Evolutionary conservation across 352 stramenopile species (phyloP).

Genomic region (Thalassiosira livingstoniorum): DNA sequence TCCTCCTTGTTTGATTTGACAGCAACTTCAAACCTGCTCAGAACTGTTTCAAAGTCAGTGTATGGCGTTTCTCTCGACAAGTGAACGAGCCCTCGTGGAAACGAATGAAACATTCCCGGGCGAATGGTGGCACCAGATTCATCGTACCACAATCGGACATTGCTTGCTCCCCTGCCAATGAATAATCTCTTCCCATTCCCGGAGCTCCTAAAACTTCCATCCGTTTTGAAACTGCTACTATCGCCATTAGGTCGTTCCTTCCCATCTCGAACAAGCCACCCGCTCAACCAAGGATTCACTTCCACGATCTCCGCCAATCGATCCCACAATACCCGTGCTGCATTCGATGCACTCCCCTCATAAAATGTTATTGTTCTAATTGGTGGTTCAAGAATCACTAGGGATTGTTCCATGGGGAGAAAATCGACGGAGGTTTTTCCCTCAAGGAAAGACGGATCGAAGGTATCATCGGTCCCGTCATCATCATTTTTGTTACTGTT

Average conservation of each 20-base stretch:
- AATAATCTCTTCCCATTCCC: too few species aligned
- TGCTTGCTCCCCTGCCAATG: slow-evolving; percentile 4
- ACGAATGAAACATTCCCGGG: slow-evolving; percentile 30
- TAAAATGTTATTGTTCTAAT: slow-evolving; percentile 74
- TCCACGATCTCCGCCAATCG: slow-evolving; percentile 45
- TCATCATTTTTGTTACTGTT: slow-evolving; percentile 14
- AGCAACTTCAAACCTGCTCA: slow-evolving; percentile 21
- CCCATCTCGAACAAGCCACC: slow-evolving; percentile 50
- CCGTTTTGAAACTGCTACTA: too few species aligned
- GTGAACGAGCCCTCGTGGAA: slow-evolving; percentile 19
- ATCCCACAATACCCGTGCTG: slow-evolving; percentile 28
- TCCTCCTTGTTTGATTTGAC: slow-evolving; percentile 55
- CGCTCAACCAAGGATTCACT: slow-evolving; percentile 74
- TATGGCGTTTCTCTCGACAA: slow-evolving; percentile 35
- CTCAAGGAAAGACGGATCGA: slow-evolving; percentile 32
- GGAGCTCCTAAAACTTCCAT: too few species aligned
- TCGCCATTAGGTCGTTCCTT: slow-evolving; percentile 16
- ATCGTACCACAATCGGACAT: slow-evolving; percentile 53
- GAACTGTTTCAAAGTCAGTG: slow-evolving; percentile 34
- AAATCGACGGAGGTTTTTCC: slow-evolving; percentile 47
- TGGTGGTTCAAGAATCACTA: slow-evolving; percentile 43
- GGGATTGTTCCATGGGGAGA: slow-evolving; percentile 48
- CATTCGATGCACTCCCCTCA: slow-evolving; percentile 36
- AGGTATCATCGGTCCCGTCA: background rate
- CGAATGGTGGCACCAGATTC: slow-evolving; percentile 22